These are phyloP conservation scores for Catunica adiposa DNA, from an alignment of 2,329 filamentous ascomycete species.

Conservation along the genomic window DNA sequence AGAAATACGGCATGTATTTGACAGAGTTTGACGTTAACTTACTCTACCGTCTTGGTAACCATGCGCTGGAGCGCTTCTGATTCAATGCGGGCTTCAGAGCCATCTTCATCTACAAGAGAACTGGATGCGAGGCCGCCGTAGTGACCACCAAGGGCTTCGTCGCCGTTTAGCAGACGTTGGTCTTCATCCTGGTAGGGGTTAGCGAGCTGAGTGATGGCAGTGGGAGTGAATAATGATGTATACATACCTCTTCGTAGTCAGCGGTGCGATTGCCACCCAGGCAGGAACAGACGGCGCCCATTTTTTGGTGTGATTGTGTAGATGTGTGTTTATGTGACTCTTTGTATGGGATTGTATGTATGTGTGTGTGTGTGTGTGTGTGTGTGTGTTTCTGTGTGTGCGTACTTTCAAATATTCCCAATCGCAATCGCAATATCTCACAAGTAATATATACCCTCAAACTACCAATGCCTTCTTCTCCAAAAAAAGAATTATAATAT, in stretches of 20 bases:
- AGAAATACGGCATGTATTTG: neutral
- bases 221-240: neutral
- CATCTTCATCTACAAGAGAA: slow-evolving; percentile 36
- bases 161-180: slow-evolving; percentile 43
- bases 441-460: too few relatives aligned
- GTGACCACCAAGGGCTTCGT: slow-evolving; percentile 38
- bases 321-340: too few relatives aligned
- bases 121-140: slow-evolving; percentile 48
- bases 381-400: too few relatives aligned
- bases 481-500: too few relatives aligned
- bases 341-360: too few relatives aligned
- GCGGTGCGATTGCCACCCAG: slow-evolving; percentile 8
- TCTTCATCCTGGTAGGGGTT: slow-evolving; percentile 33
- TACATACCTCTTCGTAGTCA: slow-evolving; percentile 11
- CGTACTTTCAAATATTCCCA: too few relatives aligned
- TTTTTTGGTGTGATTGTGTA: neutral
- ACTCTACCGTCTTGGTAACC: slow-evolving; percentile 49
- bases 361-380: too few relatives aligned
- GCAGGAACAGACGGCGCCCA: slow-evolving; percentile 11
- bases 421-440: too few relatives aligned
- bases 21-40: slow-evolving; percentile 17
- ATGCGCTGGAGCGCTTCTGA: slow-evolving; percentile 48
- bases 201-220: neutral
- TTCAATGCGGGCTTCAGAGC: slow-evolving; percentile 45
- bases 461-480: too few relatives aligned